phyloP scores from a whole-genome alignment of 306 rosid species.

The Lathyrus aphaca region DNA sequence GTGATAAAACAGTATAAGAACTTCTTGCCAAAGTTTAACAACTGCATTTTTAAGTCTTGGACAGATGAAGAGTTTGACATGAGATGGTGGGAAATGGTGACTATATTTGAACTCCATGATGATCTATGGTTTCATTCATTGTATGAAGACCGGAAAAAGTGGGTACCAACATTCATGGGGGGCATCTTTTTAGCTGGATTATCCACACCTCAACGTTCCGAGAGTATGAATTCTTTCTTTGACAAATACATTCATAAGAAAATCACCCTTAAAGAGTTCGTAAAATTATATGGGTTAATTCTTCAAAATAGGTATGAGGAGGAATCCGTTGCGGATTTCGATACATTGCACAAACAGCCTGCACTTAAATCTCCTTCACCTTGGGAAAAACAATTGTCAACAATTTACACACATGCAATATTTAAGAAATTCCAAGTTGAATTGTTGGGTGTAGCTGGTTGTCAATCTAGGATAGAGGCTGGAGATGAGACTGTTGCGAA shows the following conservation, averaged over 20 bases:
- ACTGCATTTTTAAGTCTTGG: constrained; percentile 85
- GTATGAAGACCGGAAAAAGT: constrained; percentile 79
- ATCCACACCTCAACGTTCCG: constrained; percentile 79
- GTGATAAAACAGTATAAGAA: constrained; percentile 67
- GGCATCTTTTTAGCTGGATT: constrained; percentile 82
- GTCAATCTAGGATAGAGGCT: constrained; percentile 73
- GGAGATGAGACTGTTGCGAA: constrained; percentile 64
- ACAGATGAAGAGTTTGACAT: constrained; percentile 84
- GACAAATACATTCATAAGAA: constrained; percentile 90
- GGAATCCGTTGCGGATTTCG: constrained; percentile 91
- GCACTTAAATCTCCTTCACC: constrained; percentile 96
- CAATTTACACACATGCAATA: constrained; percentile 81
- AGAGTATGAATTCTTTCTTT: constrained; percentile 84
- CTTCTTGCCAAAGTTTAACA: constrained; percentile 68
- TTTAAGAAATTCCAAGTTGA: constrained; percentile 90
- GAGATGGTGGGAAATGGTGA: constrained; percentile 91
- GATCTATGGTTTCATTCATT: constrained; percentile 68
- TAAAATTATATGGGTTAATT: constrained; percentile 79
- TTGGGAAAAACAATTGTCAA: constrained; percentile 95
- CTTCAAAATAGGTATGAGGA: constrained; percentile 86
- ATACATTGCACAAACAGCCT: constrained; percentile 91
- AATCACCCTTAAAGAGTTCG: constrained; percentile 83
- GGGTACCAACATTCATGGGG: constrained; percentile 83
- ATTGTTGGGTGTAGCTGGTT: constrained; percentile 91
- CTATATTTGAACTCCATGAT: constrained; percentile 80